A percentile compares a stretch with the other conserved stretches of the same genome.
Conservation (phyloP, 768 basidiomycete genomes). For the Guyanaporus albipodus region DNA sequence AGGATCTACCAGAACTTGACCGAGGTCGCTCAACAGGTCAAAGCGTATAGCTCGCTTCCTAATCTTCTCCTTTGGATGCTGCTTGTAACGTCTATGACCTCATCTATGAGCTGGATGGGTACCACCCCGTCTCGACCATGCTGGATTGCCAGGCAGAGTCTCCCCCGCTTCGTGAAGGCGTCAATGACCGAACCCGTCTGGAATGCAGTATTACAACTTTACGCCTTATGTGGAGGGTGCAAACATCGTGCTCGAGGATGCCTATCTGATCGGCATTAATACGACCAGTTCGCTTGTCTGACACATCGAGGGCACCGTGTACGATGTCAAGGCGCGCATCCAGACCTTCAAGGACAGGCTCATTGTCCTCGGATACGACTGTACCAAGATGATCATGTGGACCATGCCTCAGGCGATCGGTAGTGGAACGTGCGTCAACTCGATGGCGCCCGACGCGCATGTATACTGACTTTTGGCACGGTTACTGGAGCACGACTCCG, state of each 20-base stretch:
- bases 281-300: slow-evolving; percentile 57
- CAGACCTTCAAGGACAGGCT: slow-evolving; percentile 60
- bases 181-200: background rate
- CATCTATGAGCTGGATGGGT: slow-evolving; percentile 49
- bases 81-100: slow-evolving; percentile 44
- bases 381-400: slow-evolving; percentile 70
- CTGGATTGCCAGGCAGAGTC: slow-evolving; percentile 41
- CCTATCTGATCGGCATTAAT: slow-evolving; percentile 47
- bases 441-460: background rate
- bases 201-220: slow-evolving; percentile 59
- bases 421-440: slow-evolving; percentile 33
- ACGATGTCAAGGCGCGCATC: slow-evolving; percentile 63
- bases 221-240: slow-evolving; percentile 54
- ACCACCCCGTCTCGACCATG: slow-evolving; percentile 55
- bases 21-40: slow-evolving; percentile 60
- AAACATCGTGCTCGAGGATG: slow-evolving; percentile 60
- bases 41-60: slow-evolving; percentile 56
- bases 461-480: slow-evolving; percentile 5
- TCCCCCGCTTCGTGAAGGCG: background rate
- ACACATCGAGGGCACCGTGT: slow-evolving; percentile 54
- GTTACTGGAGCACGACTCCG: slow-evolving; percentile 30
- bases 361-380: slow-evolving; percentile 56
- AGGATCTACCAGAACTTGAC: slow-evolving; percentile 60
- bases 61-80: slow-evolving; percentile 66
- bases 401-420: slow-evolving; percentile 76